phyloP scores from a whole-genome alignment of 1,139 yeast genomes.

The Yamadazyma blattariae region DNA sequence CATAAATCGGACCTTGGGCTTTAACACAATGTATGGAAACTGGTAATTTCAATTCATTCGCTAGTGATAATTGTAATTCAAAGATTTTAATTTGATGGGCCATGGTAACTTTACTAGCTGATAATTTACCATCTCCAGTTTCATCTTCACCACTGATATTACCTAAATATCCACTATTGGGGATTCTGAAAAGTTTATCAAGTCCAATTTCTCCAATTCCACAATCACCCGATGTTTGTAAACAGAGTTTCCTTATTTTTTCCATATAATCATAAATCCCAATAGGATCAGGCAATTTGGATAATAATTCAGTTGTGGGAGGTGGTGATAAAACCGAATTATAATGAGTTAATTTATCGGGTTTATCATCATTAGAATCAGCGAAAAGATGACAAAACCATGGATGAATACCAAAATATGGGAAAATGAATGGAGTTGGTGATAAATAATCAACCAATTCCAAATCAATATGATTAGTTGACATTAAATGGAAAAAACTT shows the following conservation, averaged over 20 bases:
- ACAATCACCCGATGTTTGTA: slow-evolving; percentile 7
- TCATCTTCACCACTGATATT: slow-evolving; percentile 17
- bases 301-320: slow-evolving; percentile 40
- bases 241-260: slow-evolving; percentile 20
- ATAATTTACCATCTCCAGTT: slow-evolving; percentile 21
- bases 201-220: slow-evolving; percentile 89
- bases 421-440: slow-evolving; percentile 32
- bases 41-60: slow-evolving; percentile 44
- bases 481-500: slow-evolving; percentile 43
- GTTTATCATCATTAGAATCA: slow-evolving; percentile 1
- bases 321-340: slow-evolving; percentile 42
- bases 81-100: slow-evolving; percentile 64
- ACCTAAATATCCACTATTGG: slow-evolving; percentile 57
- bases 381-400: slow-evolving; percentile 77
- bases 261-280: slow-evolving; percentile 36
- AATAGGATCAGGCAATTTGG: slow-evolving; percentile 61
- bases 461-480: slow-evolving; percentile 55
- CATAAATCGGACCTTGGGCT: slow-evolving; percentile 61
- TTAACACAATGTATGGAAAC: slow-evolving; percentile 86
- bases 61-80: slow-evolving; percentile 49
- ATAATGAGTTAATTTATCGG: slow-evolving; percentile 51
- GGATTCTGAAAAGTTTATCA: slow-evolving; percentile 73
- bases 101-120: slow-evolving; percentile 51
- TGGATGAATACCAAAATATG: slow-evolving; percentile 86
- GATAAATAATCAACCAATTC: slow-evolving; percentile 23